phyloP scores from a whole-genome alignment of 805 yeast genomes.

The Myxozyma kluyveri region DNA sequence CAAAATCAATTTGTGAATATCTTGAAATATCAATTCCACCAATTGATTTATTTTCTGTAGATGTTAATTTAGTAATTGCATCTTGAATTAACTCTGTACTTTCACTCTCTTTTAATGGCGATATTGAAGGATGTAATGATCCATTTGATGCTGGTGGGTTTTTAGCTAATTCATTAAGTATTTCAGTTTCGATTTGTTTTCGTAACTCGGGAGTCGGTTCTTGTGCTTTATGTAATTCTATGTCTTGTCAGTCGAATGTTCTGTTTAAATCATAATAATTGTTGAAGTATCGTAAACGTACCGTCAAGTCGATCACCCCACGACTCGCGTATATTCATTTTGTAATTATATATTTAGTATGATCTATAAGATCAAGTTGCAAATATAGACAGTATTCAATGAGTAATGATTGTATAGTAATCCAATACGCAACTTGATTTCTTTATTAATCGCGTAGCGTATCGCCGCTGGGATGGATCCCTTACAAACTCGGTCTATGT shows the following conservation, averaged over 20 bases:
- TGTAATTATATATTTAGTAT: too few relatives aligned
- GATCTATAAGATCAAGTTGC: too few relatives aligned
- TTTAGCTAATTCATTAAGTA: conserved; percentile 16
- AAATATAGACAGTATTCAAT: too few relatives aligned
- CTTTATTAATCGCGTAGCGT: too few relatives aligned
- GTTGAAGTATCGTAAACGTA: conserved; percentile 29
- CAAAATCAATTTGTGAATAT: conserved; percentile 31
- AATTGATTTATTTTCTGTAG: not conserved
- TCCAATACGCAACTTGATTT: too few relatives aligned
- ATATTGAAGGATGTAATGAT: conserved; percentile 15
- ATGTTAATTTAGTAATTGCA: conserved; percentile 8
- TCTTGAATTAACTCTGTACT: conserved; percentile 10
- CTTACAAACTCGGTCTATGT: too few relatives aligned
- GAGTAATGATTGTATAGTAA: too few relatives aligned
- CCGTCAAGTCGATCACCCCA: conserved; percentile 22
- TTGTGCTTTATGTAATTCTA: conserved; percentile 24
- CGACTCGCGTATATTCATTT: conserved; percentile 12
- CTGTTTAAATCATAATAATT: conserved; percentile 5
- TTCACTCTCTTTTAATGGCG: conserved; percentile 3
- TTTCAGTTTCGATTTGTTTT: conserved; percentile 10
- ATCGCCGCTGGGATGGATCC: too few relatives aligned
- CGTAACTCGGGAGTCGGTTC: conserved; percentile 24
- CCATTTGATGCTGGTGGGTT: conserved; percentile 13
- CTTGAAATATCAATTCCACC: conserved; percentile 33
- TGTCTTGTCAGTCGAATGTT: not conserved